Evolutionary conservation across 2,329 filamentous ascomycete species (phyloP).

Genomic region (Nigrospora sphaerica): DNA sequence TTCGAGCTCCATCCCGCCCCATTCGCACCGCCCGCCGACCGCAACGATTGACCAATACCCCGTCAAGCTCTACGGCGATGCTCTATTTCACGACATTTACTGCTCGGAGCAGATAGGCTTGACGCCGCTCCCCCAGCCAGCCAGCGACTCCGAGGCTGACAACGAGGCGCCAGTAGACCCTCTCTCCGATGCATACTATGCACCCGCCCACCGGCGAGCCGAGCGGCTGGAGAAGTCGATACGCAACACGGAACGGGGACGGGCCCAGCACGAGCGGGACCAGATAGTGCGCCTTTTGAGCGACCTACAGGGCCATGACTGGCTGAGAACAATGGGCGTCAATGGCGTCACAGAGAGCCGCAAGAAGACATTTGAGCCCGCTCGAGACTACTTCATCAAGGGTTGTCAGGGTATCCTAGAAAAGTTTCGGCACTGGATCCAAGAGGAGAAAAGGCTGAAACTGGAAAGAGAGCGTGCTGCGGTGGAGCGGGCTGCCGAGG

Average conservation of each 20-base stretch:
- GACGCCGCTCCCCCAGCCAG: slow-evolving; percentile 35
- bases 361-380: slow-evolving; percentile 80
- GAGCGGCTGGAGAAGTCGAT: slow-evolving; percentile 56
- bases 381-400: slow-evolving; percentile 75
- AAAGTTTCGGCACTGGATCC: slow-evolving; percentile 82
- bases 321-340: slow-evolving; percentile 87
- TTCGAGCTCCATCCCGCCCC: slow-evolving; percentile 21
- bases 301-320: slow-evolving; percentile 83
- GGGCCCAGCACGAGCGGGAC: slow-evolving; percentile 60
- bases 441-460: slow-evolving; percentile 81
- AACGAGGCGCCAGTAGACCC: slow-evolving; percentile 35
- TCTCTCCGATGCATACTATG: slow-evolving; percentile 47
- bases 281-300: slow-evolving; percentile 64
- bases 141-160: slow-evolving; percentile 34
- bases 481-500: slow-evolving; percentile 33
- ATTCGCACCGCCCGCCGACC: slow-evolving; percentile 15
- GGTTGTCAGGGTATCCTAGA: slow-evolving; percentile 76
- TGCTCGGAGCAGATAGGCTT: slow-evolving; percentile 52
- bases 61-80: slow-evolving; percentile 47
- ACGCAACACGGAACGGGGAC: slow-evolving; percentile 56
- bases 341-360: slow-evolving; percentile 77
- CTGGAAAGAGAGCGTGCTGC: slow-evolving; percentile 63
- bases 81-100: slow-evolving; percentile 47
- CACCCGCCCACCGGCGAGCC: slow-evolving; percentile 48
- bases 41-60: slow-evolving; percentile 21